Conservation (phyloP, 2,329 filamentous ascomycete genomes). For the Penicillium sp. region DNA sequence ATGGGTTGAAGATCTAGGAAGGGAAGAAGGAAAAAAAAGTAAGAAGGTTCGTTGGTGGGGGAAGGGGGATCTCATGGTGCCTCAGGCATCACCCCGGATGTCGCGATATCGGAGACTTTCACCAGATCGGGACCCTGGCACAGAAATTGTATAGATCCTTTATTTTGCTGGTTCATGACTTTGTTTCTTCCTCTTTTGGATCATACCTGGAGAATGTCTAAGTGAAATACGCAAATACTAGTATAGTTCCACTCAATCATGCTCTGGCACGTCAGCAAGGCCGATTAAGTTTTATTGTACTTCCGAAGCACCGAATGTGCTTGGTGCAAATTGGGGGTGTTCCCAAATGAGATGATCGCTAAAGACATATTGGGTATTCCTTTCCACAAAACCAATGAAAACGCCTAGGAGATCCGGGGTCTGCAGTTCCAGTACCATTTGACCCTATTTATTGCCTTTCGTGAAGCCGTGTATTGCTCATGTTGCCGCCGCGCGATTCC, state of each 20-base stretch:
- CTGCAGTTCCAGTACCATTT: neutral
- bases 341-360: slow-evolving; percentile 3
- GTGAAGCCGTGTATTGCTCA: neutral
- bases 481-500: slow-evolving; percentile 26
- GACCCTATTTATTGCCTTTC: neutral
- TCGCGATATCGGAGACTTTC: slow-evolving; percentile 18
- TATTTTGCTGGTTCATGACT: neutral
- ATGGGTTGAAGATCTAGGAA: slow-evolving; percentile 8
- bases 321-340: neutral
- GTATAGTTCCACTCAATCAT: neutral
- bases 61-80: slow-evolving; percentile 22
- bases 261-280: neutral
- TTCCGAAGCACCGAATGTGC: slow-evolving; percentile 5
- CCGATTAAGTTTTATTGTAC: slow-evolving; percentile 7
- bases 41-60: slow-evolving; percentile 18
- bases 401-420: neutral
- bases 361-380: slow-evolving; percentile 18
- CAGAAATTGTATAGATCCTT: neutral
- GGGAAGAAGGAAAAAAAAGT: slow-evolving; percentile 10
- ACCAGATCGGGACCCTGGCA: slow-evolving; percentile 11
- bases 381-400: slow-evolving; percentile 16
- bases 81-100: slow-evolving; percentile 11
- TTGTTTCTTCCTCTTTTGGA: neutral
- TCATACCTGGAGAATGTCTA: too few relatives aligned
- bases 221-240: neutral